These are phyloP conservation scores for Lachancea mirantina DNA, from an alignment of 805 yeast species.

Conservation along the genomic window DNA sequence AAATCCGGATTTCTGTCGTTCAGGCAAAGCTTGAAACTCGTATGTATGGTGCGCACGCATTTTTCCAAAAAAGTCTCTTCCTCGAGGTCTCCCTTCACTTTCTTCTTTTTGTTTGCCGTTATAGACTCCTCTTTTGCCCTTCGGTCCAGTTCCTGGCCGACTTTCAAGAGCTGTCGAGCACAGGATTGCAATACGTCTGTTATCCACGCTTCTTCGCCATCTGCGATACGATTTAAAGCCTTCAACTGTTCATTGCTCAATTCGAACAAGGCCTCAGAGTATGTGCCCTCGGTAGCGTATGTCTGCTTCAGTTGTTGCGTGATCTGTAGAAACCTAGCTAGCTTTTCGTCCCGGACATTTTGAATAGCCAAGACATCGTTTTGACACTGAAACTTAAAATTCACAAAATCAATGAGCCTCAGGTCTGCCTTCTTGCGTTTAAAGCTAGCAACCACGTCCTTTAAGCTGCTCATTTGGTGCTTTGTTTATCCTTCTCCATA, in stretches of 20 bases:
- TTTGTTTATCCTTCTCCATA: not conserved
- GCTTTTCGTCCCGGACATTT: conserved; percentile 4
- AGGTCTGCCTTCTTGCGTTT: too few relatives aligned
- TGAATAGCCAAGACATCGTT: not conserved
- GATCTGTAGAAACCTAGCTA: conserved; percentile 4
- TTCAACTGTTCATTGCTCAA: conserved; percentile 36
- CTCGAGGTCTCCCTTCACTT: conserved; percentile 20
- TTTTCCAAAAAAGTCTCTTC: conserved; percentile 37
- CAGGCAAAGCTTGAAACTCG: conserved; percentile 67
- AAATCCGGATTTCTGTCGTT: conserved; percentile 64
- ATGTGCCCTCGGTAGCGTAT: not conserved
- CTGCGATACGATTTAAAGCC: conserved; percentile 46
- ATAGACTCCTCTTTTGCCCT: not conserved
- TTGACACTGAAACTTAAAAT: not conserved
- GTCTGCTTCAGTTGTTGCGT: conserved; percentile 3
- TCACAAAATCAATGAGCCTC: too few relatives aligned
- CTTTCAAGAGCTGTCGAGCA: conserved; percentile 15
- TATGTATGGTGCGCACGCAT: conserved; percentile 59
- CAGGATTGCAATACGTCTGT: conserved; percentile 15
- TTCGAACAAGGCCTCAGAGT: conserved; percentile 14
- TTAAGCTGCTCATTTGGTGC: too few relatives aligned
- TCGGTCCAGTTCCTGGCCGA: conserved; percentile 8
- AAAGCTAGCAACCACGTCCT: too few relatives aligned
- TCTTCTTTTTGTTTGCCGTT: conserved; percentile 1
- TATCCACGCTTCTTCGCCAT: conserved; percentile 47